Conservation (phyloP, 1,284 basidiomycete species). For the Caloboletus firmus region DNA sequence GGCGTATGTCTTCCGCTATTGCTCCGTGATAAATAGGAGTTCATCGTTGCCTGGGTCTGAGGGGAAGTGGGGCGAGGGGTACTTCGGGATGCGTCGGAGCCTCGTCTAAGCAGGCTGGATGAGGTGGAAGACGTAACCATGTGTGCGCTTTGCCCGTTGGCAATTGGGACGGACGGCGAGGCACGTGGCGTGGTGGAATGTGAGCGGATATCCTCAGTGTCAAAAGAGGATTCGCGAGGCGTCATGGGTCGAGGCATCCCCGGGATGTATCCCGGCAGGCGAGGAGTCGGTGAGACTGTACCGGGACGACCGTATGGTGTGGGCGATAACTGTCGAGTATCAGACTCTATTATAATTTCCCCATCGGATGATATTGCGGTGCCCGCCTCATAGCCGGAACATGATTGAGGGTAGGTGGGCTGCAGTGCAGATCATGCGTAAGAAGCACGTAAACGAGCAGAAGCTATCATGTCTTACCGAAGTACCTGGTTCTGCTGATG, state of each 20-base stretch:
- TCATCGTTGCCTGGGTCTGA: constrained; percentile 42
- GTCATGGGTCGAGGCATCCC: constrained; percentile 87
- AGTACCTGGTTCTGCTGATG: constrained; percentile 14
- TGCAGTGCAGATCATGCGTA: constrained; percentile 19
- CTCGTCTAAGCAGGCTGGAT: constrained; percentile 46
- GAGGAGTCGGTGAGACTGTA: constrained; percentile 56
- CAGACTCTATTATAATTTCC: constrained; percentile 43
- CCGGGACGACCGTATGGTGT: constrained; percentile 44
- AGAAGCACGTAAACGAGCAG: constrained; percentile 16
- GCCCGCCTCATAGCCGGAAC: constrained; percentile 51
- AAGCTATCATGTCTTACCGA: constrained; percentile 25
- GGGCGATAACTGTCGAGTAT: constrained; percentile 54
- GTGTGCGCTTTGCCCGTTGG: constrained; percentile 36
- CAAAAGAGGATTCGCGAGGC: constrained; percentile 60
- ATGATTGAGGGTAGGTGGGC: constrained; percentile 25
- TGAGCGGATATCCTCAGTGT: constrained; percentile 68
- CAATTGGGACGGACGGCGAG: constrained; percentile 51
- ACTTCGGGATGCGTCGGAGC: constrained; percentile 51
- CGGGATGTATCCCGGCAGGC: constrained; percentile 78
- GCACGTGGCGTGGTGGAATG: constrained; percentile 78
- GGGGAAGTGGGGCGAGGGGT: constrained; percentile 49
- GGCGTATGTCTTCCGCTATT: constrained; percentile 63
- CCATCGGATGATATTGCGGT: constrained; percentile 69
- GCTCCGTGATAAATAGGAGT: constrained; percentile 56
- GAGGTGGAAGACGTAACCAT: constrained; percentile 35